Base-by-base conservation (phyloP, 371 early-diverging fungal genomes). In the Rhizomucor pusillus region DNA sequence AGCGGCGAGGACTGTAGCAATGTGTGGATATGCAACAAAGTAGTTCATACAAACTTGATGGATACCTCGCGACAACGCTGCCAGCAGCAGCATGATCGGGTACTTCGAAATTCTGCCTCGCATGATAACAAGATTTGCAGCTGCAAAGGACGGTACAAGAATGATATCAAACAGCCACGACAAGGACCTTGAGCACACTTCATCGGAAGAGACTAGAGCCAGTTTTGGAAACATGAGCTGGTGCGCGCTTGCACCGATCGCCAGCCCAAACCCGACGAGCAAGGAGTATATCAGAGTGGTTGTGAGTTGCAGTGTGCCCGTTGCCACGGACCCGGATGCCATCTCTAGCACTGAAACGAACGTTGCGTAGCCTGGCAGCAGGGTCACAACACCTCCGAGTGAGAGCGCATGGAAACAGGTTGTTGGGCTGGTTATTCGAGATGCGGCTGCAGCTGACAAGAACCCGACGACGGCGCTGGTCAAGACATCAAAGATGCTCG, bases 261-360 rank as follows among this genome's bases (percentile, higher is more conserved):
- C 77, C 47, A 91, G 67, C 6, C 90, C 92, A 48, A 87, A 90
- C 10, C 87, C 84, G 24, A 88, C 78, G 39, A 88, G 56, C 37
- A 90, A 73, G 1, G 90, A 87, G 10, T 84, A 81, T 13, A 91
- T 63, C 5, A 93, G 57, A 1, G 90, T 83, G 48, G 86, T 81
- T 41, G 86, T 84, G 5, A 89, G 62, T 12, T 89, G 73, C 11
- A 90, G 81, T 0, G 89, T 88, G 12, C 92, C 92, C 2, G 89
- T 82, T 29, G 88, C 83, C 57, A 90, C 75, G 57, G 89, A 87
- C 11, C 91, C 81, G 14, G 89, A 82, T 2, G 86, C 77, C 7
- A 92, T 75, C 59, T 92, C 92, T 18, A 90, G 81, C 46, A 90
- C 79, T 18, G 84, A 67, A 14, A 83, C 75, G 5, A 90, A 81